Base-by-base conservation (phyloP, 2,329 filamentous ascomycete species). In the Juglanconis sp. region DNA sequence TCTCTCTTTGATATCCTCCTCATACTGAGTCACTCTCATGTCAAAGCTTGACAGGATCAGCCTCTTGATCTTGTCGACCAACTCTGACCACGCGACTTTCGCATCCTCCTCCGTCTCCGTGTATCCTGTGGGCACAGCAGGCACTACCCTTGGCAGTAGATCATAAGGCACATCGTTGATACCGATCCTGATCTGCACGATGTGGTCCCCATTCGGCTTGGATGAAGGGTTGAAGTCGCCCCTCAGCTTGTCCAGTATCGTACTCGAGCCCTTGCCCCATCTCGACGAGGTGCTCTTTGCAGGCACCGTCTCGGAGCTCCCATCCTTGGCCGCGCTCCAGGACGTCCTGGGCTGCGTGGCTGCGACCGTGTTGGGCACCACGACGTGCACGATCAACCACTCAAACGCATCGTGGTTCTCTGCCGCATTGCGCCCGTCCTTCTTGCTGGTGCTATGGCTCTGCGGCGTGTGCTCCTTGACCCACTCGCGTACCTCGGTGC, bases 331-430 rank as follows among this genome's bases (percentile, higher is more conserved):
- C 2, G 72, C 73, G 64, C 83, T 81, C 57, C 80, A 77, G 58
- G 81, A 84, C 60, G 80, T 84, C 63, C 89, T 83, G 13, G 91
- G 90, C 70, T 96, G 91, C 2, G 87, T 90, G 30, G 91, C 87
- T 1, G 91, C 92, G 13, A 85, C 81, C 0, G 91, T 94, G 64
- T 96, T 93, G 13, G 94, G 93, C 17, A 96, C 80, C 11, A 97
- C 90, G 32, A 99, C 91, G 72, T 99, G 95, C 30, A 99, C 71
- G 57, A 99, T 91, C 65, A 99, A 79, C 90, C 93, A 98, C 74
- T 99, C 95, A 67, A 90, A 96, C 0, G 95, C 94, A 77, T 99
- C 94, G 70, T 99, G 95, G 64, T 96, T 95, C 70, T 97, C 94
- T 69, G 92, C 88, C 24, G 85, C 87, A 68, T 81, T 91, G 24